A percentile compares a stretch with the other conserved stretches of the same genome.
These are phyloP conservation scores for Cydonia oblonga DNA, from an alignment of 331 rosid genomes.

Conservation along the genomic window DNA sequence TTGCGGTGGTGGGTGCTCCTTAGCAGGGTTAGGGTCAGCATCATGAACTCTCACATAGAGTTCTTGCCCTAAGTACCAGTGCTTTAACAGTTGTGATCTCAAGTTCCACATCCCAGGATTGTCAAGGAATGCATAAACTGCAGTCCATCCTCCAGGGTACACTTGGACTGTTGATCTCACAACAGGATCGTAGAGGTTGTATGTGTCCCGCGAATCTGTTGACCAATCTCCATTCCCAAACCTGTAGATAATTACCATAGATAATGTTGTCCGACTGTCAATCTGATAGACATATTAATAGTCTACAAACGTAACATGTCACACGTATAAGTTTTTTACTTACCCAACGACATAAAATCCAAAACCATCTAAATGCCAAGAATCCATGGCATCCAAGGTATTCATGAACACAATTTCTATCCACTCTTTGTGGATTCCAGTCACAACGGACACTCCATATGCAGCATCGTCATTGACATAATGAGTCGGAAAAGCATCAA, in stretches of 20 bases:
- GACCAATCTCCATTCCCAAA: slow-evolving; percentile 57
- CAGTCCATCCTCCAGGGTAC: slow-evolving; percentile 67
- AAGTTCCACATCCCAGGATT: slow-evolving; percentile 87
- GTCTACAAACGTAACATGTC: not conserved
- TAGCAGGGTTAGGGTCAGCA: slow-evolving; percentile 52
- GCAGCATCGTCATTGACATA: slow-evolving; percentile 28
- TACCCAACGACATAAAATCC: slow-evolving; percentile 72
- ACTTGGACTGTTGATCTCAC: slow-evolving; percentile 65
- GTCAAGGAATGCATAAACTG: slow-evolving; percentile 69
- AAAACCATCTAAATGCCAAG: slow-evolving; percentile 86
- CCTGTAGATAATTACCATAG: slow-evolving; percentile 8
- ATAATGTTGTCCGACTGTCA: not conserved
- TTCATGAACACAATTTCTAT: slow-evolving; percentile 54
- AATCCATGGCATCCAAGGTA: slow-evolving; percentile 28
- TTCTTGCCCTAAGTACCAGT: slow-evolving; percentile 68
- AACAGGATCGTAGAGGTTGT: slow-evolving; percentile 51
- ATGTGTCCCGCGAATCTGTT: slow-evolving; percentile 21
- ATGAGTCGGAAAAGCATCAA: slow-evolving; percentile 40
- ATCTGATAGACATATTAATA: not conserved
- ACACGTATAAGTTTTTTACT: not conserved
- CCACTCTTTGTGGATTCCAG: slow-evolving; percentile 56
- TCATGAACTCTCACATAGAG: slow-evolving; percentile 56
- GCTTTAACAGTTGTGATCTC: slow-evolving; percentile 56
- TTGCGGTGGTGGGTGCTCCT: slow-evolving; percentile 46
- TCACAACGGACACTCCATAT: slow-evolving; percentile 48